phyloP scores from a whole-genome alignment of 768 basidiomycete species.

The Trametes sanguinea region DNA sequence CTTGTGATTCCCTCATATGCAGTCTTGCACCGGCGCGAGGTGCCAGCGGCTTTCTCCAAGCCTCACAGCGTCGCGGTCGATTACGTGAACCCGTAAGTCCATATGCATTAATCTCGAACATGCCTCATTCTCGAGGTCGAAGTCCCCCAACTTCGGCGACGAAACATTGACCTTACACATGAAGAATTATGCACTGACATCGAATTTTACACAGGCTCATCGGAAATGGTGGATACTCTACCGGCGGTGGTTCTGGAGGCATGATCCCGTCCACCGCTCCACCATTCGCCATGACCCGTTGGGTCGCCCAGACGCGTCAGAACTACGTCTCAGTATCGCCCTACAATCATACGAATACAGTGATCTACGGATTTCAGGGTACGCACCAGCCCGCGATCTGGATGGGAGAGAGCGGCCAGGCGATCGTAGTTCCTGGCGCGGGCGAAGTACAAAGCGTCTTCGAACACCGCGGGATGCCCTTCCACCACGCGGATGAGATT shows the following conservation, averaged over 20 bases:
- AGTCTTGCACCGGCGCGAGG: conserved; percentile 11
- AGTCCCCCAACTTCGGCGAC: no score
- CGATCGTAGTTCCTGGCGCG: conserved; percentile 59
- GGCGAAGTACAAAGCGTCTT: conserved; percentile 54
- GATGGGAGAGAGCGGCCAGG: conserved; percentile 81
- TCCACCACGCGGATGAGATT: conserved; percentile 53
- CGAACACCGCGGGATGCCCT: conserved; percentile 57
- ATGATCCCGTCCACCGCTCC: conserved; percentile 77
- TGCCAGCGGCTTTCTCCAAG: conserved; percentile 23
- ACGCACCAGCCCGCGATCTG: conserved; percentile 87
- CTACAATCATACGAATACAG: conserved; percentile 61
- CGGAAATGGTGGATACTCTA: conserved; percentile 71
- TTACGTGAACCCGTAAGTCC: conserved; percentile 47
- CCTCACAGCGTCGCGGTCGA: conserved; percentile 44
- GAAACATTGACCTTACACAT: no score
- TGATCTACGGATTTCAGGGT: conserved; percentile 68
- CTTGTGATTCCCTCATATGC: background rate
- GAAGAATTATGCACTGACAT: no score
- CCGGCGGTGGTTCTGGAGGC: conserved; percentile 64
- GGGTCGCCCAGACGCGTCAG: conserved; percentile 78
- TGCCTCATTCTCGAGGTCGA: no score
- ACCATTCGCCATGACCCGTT: conserved; percentile 84
- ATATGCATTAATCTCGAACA: no score
- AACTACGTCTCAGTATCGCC: conserved; percentile 76
- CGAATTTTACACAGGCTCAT: conserved; percentile 45